Conservation (phyloP, 352 stramenopile species). For the Lagenidium sp. region DNA sequence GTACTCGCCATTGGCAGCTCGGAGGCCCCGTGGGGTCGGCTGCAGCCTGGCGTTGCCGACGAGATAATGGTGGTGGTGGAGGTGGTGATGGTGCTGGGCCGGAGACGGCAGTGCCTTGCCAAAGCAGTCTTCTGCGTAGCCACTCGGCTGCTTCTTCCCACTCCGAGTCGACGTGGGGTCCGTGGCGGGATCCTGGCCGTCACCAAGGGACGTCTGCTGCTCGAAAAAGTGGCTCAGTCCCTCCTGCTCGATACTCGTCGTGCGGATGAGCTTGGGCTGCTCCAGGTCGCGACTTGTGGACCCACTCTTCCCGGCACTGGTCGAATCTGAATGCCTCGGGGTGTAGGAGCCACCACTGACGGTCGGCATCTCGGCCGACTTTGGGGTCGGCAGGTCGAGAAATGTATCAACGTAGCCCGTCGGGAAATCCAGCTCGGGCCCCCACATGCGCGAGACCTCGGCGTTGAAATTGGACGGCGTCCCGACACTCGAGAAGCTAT, state of each 20-base stretch:
- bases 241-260: conserved; percentile 66
- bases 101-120: conserved; percentile 21
- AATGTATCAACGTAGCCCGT: conserved; percentile 60
- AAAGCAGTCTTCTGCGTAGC: conserved; percentile 50
- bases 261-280: conserved; percentile 52
- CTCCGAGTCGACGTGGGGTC: conserved; percentile 1
- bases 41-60: conserved; percentile 9
- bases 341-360: neutral
- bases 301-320: neutral
- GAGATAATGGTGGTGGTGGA: neutral
- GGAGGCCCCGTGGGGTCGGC: conserved; percentile 20
- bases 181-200: conserved; percentile 10
- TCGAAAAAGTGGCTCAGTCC: conserved; percentile 66
- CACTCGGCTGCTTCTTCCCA: conserved; percentile 10
- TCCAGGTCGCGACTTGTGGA: conserved; percentile 14
- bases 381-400: conserved; percentile 63
- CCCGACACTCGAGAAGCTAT: conserved; percentile 44
- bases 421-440: conserved; percentile 47
- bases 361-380: conserved; percentile 30
- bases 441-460: conserved; percentile 43
- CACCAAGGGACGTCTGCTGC: conserved; percentile 38
- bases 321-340: conserved; percentile 7
- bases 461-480: conserved; percentile 55
- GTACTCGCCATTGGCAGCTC: conserved; percentile 16
- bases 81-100: neutral